Percentiles rank a stretch among this genome's conserved stretches.
Conservation (phyloP, 495 filamentous ascomycete species). For the Trichoderma parareesei region DNA sequence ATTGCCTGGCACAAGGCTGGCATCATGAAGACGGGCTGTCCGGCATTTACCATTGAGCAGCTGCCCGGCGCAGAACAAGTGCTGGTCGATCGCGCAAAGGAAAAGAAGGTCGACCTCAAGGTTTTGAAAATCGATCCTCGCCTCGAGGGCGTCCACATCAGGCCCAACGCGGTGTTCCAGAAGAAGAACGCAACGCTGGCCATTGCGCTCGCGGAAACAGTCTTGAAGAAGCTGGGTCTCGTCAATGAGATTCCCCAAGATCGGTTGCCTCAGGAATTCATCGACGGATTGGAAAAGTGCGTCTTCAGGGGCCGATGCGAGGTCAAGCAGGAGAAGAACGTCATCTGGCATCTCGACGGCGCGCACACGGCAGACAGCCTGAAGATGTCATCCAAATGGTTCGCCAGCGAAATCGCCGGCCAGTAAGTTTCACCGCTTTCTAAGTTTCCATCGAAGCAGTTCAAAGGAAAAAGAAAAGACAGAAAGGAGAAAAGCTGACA, state of each 20-base stretch:
- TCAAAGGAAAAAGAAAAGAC: not conserved
- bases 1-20: conserved; percentile 98
- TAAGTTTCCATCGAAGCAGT: not conserved
- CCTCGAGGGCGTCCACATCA: conserved; percentile 58
- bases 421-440: conserved; percentile 21
- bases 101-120: conserved; percentile 52
- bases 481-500: not conserved
- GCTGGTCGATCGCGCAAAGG: conserved; percentile 58
- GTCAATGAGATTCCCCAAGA: conserved; percentile 21
- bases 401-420: conserved; percentile 39
- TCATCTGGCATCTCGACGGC: conserved; percentile 85
- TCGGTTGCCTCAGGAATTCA: conserved; percentile 57
- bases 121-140: conserved; percentile 57
- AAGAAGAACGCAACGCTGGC: conserved; percentile 80
- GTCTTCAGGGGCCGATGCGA: conserved; percentile 81
- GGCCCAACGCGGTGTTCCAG: conserved; percentile 74
- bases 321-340: conserved; percentile 52
- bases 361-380: conserved; percentile 90
- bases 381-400: conserved; percentile 72
- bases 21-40: conserved; percentile 68
- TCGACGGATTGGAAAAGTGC: conserved; percentile 64
- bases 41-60: conserved; percentile 72
- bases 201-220: conserved; percentile 60
- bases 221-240: conserved; percentile 17
- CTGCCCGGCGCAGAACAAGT: conserved; percentile 56